Conservation (phyloP, 140 eudicot genomes). For the Stevia rebaudiana region DNA sequence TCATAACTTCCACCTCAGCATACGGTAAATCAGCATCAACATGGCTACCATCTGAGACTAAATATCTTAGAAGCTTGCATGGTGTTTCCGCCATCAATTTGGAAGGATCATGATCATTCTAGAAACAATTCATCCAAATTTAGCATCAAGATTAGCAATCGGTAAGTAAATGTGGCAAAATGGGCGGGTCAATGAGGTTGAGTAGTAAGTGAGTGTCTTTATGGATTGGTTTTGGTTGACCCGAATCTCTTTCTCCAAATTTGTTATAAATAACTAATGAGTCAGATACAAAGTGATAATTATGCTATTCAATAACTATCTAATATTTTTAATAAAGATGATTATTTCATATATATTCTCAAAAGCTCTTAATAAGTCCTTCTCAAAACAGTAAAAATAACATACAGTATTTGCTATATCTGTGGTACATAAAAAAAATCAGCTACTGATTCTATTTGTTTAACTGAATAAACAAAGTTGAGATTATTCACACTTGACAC, state of each 20-base stretch:
- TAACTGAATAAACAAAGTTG: neutral
- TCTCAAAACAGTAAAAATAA: neutral
- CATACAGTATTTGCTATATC: neutral
- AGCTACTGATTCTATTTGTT: neutral
- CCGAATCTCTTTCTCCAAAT: neutral
- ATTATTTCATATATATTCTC: too few species aligned
- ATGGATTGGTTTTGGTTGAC: neutral
- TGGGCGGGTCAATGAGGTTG: neutral
- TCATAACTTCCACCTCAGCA: constrained; percentile 99
- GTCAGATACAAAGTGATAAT: too few species aligned
- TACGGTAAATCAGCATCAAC: constrained; percentile 95
- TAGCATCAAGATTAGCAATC: neutral
- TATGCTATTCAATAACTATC: too few species aligned
- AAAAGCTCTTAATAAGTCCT: neutral
- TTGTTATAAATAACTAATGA: too few species aligned
- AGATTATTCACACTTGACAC: neutral
- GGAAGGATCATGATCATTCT: constrained; percentile 99
- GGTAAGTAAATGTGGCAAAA: neutral
- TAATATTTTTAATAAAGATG: too few species aligned
- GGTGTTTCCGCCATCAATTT: constrained; percentile 94
- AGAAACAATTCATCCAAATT: constrained; percentile 16
- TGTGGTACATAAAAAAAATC: too few species aligned
- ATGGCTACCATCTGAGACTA: constrained; percentile 75
- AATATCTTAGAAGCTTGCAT: constrained; percentile 85
- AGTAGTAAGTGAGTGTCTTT: neutral